Conservation (phyloP, 768 basidiomycete species). For the Hemileccinum impolitum region DNA sequence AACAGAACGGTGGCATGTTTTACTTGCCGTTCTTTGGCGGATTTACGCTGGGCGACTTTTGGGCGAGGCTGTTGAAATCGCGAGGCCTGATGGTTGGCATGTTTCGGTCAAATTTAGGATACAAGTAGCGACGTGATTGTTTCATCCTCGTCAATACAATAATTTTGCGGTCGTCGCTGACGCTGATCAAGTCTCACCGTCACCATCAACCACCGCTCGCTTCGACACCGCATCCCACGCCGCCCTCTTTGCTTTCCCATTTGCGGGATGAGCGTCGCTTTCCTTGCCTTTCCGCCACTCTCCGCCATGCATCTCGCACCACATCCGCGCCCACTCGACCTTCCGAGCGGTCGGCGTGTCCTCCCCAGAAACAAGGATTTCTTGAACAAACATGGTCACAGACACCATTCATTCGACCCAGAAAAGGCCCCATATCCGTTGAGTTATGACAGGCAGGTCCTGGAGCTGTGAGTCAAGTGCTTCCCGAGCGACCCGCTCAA, state of each 20-base stretch:
- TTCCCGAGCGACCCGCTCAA: slow-evolving; percentile 5
- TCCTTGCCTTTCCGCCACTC: slow-evolving; percentile 16
- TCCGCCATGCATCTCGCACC: slow-evolving; percentile 22
- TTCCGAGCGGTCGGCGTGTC: slow-evolving; percentile 31
- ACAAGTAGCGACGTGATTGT: slow-evolving; percentile 15
- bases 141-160: slow-evolving; percentile 11
- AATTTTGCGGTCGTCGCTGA: neutral
- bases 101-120: slow-evolving; percentile 29
- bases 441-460: slow-evolving; percentile 61
- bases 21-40: slow-evolving; percentile 44
- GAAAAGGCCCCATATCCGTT: slow-evolving; percentile 82
- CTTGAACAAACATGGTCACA: slow-evolving; percentile 54
- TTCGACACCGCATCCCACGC: slow-evolving; percentile 9
- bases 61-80: slow-evolving; percentile 41
- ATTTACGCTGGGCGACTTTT: slow-evolving; percentile 43
- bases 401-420: slow-evolving; percentile 63
- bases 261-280: slow-evolving; percentile 7
- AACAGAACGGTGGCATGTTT: slow-evolving; percentile 38
- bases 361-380: slow-evolving; percentile 51
- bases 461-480: slow-evolving; percentile 57
- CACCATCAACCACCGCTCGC: slow-evolving; percentile 3
- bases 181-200: slow-evolving; percentile 4
- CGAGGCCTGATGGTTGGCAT: slow-evolving; percentile 25
- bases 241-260: neutral
- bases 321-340: slow-evolving; percentile 11